These are phyloP conservation scores for Fusarium verrucosum DNA, from an alignment of 2,329 filamentous ascomycete genomes.

Conservation along the genomic window DNA sequence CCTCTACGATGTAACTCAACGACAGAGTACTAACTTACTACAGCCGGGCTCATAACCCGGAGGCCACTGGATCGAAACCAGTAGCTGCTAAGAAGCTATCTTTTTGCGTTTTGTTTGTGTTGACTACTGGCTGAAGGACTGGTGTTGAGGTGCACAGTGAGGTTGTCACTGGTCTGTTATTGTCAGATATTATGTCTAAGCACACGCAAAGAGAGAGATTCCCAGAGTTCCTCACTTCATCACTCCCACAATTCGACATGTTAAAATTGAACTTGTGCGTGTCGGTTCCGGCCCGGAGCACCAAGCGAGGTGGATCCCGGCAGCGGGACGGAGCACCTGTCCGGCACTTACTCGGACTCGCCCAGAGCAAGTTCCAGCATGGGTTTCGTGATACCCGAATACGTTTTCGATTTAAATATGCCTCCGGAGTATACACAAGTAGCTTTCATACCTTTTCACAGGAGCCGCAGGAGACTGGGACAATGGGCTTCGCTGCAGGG, in stretches of 20 bases:
- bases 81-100: slow-evolving; percentile 20
- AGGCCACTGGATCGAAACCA: slow-evolving; percentile 27
- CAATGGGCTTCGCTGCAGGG: too few relatives aligned
- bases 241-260: background rate
- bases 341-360: background rate
- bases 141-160: background rate
- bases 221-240: background rate
- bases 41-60: slow-evolving; percentile 29
- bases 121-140: background rate
- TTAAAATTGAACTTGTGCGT: background rate
- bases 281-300: background rate
- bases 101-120: background rate
- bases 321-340: background rate
- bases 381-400: background rate
- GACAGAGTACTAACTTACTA: slow-evolving; percentile 9
- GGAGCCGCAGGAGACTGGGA: too few relatives aligned
- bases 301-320: slow-evolving; percentile 1
- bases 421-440: background rate
- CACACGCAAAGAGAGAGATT: rapidly evolving
- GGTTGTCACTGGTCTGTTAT: background rate
- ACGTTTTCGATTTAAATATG: background rate
- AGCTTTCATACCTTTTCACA: too few relatives aligned
- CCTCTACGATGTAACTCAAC: slow-evolving; percentile 3
- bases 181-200: rapidly evolving
- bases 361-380: background rate